A percentile compares a stretch with the other conserved stretches of the same genome.
These are phyloP conservation scores for Vitellaria paradoxa DNA, from an alignment of 179 eudicot genomes.

Conservation along the genomic window DNA sequence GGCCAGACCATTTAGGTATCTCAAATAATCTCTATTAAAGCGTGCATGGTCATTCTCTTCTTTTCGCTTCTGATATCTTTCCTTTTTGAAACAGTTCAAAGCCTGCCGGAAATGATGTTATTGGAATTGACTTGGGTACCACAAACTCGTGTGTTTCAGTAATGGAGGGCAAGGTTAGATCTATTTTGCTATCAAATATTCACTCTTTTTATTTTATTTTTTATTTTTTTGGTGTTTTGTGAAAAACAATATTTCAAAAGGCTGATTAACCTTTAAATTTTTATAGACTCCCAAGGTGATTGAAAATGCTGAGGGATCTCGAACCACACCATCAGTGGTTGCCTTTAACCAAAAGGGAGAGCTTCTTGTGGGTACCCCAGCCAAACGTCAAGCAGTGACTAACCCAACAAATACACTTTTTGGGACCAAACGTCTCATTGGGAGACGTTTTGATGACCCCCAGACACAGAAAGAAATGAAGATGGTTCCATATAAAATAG, in stretches of 20 bases:
- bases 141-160: slow-evolving; percentile 83
- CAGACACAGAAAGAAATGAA: slow-evolving; percentile 50
- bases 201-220: not conserved
- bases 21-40: not conserved
- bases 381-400: slow-evolving; percentile 82
- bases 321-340: slow-evolving; percentile 80
- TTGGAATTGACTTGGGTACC: slow-evolving; percentile 91
- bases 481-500: not conserved
- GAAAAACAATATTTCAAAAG: not conserved
- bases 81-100: slow-evolving; percentile 40
- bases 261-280: not conserved
- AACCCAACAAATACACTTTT: slow-evolving; percentile 75
- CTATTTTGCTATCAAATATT: not conserved
- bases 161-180: slow-evolving; percentile 87
- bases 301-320: slow-evolving; percentile 78
- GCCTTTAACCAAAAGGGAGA: slow-evolving; percentile 73
- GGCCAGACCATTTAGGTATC: slow-evolving; percentile 78
- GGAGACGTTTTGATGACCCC: slow-evolving; percentile 69
- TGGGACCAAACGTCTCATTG: slow-evolving; percentile 75
- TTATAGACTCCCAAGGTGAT: slow-evolving; percentile 67
- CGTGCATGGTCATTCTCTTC: not conserved
- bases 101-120: slow-evolving; percentile 70
- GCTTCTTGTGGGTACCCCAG: slow-evolving; percentile 74
- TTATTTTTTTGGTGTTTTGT: not conserved
- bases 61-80: not conserved